A percentile compares a stretch with the other conserved stretches of the same genome.
Evolutionary conservation across 225 moss, liverwort and hornwort species (phyloP).

Genomic region (Bryum argenteum): DNA sequence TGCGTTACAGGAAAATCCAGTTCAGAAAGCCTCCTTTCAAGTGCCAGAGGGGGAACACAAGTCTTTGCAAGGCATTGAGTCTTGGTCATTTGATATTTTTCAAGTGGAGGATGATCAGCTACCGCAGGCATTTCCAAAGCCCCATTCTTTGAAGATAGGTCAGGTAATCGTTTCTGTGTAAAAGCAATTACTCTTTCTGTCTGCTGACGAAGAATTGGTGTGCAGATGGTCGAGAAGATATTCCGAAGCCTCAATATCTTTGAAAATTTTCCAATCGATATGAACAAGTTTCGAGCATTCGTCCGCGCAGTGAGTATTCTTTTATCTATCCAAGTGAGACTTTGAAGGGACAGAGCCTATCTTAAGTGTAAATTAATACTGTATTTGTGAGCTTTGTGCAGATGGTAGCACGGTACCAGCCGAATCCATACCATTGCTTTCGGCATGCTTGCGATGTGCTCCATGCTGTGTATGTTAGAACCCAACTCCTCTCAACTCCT

Average conservation of each 20-base stretch:
- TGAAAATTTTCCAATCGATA: constrained; percentile 74
- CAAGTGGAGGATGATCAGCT: constrained; percentile 80
- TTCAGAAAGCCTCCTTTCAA: constrained; percentile 35
- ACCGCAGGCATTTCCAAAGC: constrained; percentile 52
- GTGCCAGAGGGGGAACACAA: constrained; percentile 50
- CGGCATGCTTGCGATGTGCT: constrained; percentile 97
- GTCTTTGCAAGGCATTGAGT: constrained; percentile 70
- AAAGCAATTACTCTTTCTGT: not conserved
- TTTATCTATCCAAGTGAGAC: not conserved
- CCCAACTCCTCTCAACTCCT: not conserved
- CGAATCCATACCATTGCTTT: constrained; percentile 97
- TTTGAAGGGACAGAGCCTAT: not conserved
- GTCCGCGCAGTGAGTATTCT: constrained; percentile 58
- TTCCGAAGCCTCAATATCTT: constrained; percentile 72
- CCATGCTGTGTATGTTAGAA: constrained; percentile 76
- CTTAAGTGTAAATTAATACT: not conserved
- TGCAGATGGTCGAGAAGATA: constrained; percentile 86
- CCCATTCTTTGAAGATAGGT: not conserved
- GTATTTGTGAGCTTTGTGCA: constrained; percentile 28
- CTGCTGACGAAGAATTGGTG: not conserved
- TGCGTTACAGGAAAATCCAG: constrained; percentile 16
- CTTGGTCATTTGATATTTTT: constrained; percentile 92
- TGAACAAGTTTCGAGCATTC: constrained; percentile 73
- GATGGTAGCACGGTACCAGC: constrained; percentile 94
- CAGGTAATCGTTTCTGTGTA: not conserved